These are phyloP conservation scores for Datisca glomerata DNA, from an alignment of 306 rosid genomes.

Conservation along the genomic window DNA sequence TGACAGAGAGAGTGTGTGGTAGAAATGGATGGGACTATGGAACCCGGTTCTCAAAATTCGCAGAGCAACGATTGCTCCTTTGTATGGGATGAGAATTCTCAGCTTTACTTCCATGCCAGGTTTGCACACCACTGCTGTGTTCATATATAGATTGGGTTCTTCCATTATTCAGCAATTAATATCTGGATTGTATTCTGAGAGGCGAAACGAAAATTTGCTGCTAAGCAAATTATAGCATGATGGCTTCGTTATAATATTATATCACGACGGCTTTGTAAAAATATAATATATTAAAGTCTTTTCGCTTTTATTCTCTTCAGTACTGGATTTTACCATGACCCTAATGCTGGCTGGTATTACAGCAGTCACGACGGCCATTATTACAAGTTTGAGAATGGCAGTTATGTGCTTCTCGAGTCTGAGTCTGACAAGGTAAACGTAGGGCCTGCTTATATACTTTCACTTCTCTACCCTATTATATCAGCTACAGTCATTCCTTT, in stretches of 20 bases:
- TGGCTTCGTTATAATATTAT: too few species aligned
- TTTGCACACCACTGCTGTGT: constrained; percentile 12
- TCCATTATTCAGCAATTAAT: neutral
- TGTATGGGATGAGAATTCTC: constrained; percentile 71
- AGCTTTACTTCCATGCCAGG: constrained; percentile 73
- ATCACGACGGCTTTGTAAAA: too few species aligned
- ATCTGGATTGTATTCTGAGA: too few species aligned
- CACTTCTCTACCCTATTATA: neutral
- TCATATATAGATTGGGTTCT: too few species aligned
- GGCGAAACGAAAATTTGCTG: too few species aligned
- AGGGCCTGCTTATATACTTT: neutral
- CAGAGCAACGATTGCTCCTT: constrained; percentile 32
- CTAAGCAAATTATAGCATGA: too few species aligned
- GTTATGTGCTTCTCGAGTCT: constrained; percentile 54
- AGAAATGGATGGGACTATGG: neutral
- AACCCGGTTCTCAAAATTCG: constrained; percentile 14
- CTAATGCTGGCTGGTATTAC: constrained; percentile 82
- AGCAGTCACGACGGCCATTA: constrained; percentile 53
- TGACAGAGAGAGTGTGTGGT: neutral
- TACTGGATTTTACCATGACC: constrained; percentile 87
- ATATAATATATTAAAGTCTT: neutral
- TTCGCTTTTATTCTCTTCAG: constrained; percentile 29
- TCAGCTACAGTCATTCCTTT: neutral
- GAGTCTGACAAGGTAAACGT: constrained; percentile 24
- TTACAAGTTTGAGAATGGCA: constrained; percentile 74